Conservation (phyloP, 1,139 yeast genomes). For the Diutina sp. region DNA sequence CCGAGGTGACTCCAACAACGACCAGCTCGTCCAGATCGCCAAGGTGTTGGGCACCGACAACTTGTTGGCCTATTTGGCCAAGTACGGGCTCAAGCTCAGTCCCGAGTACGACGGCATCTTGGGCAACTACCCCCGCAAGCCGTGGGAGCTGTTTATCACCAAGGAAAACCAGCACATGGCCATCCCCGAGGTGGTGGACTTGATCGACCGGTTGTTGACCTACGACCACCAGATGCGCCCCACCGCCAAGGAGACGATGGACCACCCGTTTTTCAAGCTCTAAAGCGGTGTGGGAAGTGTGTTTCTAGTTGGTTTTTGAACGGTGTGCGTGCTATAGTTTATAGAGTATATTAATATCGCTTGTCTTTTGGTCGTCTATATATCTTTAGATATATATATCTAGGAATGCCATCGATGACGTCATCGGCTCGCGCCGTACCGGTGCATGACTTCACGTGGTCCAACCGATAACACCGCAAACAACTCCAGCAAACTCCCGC, state of each 20-base stretch:
- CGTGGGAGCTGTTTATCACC: constrained; percentile 51
- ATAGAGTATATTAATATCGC: background rate
- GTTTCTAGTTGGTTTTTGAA: background rate
- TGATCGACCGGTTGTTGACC: constrained; percentile 51
- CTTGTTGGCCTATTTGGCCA: constrained; percentile 42
- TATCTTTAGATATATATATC: too few relatives aligned
- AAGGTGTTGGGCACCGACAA: constrained; percentile 66
- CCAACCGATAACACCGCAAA: background rate
- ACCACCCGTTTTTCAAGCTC: constrained; percentile 27
- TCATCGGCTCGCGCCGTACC: background rate
- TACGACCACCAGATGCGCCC: constrained; percentile 67
- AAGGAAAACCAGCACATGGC: constrained; percentile 40
- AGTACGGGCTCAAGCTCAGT: constrained; percentile 49
- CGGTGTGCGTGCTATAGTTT: background rate
- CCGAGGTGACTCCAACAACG: constrained; percentile 68
- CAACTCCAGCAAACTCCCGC: too few relatives aligned
- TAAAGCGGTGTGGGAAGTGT: too few relatives aligned
- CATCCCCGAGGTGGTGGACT: constrained; percentile 49
- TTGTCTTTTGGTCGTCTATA: too few relatives aligned
- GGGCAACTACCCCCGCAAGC: constrained; percentile 54
- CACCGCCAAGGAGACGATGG: constrained; percentile 67
- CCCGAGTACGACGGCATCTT: constrained; percentile 43
- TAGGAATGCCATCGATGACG: background rate
- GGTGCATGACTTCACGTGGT: background rate
- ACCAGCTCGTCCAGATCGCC: constrained; percentile 69